Percentiles rank a stretch among this genome's conserved stretches.
phyloP scores from a whole-genome alignment of 2,329 filamentous ascomycete genomes.

The Colletotrichum gigasporum region DNA sequence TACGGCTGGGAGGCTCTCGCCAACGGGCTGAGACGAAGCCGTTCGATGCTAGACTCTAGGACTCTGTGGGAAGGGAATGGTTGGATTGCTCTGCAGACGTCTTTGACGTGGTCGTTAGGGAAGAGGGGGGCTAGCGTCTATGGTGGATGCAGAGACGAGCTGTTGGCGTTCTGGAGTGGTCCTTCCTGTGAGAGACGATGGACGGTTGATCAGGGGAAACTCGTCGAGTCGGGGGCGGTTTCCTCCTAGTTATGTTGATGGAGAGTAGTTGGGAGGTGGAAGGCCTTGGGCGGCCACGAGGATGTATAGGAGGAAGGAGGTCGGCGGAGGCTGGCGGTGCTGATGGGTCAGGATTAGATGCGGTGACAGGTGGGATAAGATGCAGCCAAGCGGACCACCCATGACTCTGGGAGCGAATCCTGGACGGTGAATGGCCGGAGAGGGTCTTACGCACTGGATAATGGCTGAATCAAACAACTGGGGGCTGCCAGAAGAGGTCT shows the following conservation, averaged over 20 bases:
- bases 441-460: constrained; percentile 16
- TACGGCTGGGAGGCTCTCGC: not conserved
- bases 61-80: not conserved
- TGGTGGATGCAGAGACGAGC: not conserved
- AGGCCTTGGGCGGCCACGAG: constrained; percentile 7
- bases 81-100: not conserved
- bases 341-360: constrained; percentile 27
- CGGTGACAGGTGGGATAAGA: constrained; percentile 24
- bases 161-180: not conserved
- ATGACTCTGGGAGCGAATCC: constrained; percentile 14
- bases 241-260: not conserved
- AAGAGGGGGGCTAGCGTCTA: not conserved
- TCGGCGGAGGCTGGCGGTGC: constrained; percentile 14
- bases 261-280: not conserved
- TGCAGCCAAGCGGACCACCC: constrained; percentile 27
- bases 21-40: not conserved
- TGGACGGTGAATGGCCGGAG: constrained; percentile 17
- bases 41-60: not conserved
- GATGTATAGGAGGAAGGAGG: not conserved
- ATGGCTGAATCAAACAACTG: constrained; percentile 6
- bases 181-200: not conserved
- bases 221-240: not conserved
- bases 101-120: not conserved
- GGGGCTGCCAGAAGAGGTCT: no score
- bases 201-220: no score